Percentiles rank a stretch among this genome's conserved stretches.
These are phyloP conservation scores for Camelina sativa DNA, from an alignment of 345 rosid species.

Conservation along the genomic window DNA sequence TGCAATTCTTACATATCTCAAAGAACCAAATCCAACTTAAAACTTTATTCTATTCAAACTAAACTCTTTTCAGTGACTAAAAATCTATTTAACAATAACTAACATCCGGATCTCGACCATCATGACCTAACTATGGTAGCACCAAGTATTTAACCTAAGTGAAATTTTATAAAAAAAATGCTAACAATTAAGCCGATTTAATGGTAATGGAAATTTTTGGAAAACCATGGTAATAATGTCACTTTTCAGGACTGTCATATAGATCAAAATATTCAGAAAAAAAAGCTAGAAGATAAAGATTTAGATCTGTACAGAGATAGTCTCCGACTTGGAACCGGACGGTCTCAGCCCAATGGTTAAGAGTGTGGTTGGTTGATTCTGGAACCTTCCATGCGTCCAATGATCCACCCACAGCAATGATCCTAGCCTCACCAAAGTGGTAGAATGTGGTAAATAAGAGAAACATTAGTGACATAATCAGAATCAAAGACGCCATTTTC, in stretches of 20 bases:
- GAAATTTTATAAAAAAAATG: neutral
- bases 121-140: neutral
- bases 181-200: too few species aligned
- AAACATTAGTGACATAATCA: constrained; percentile 15
- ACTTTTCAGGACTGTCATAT: neutral
- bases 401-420: constrained; percentile 58
- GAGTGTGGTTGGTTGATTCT: constrained; percentile 37
- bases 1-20: neutral
- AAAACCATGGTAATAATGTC: neutral
- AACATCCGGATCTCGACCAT: neutral
- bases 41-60: neutral
- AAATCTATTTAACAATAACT: neutral
- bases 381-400: constrained; percentile 61
- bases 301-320: constrained; percentile 45
- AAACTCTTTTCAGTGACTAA: neutral
- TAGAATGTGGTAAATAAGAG: constrained; percentile 36
- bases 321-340: constrained; percentile 52
- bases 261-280: neutral
- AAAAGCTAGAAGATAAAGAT: neutral
- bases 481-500: constrained; percentile 20
- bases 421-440: constrained; percentile 47
- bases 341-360: constrained; percentile 50
- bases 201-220: neutral
- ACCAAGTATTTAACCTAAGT: neutral
- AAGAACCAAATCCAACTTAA: neutral